Evolutionary conservation across 345 rosid species (phyloP), one percentile per base, ranked within the genome.

Genomic region (Heritiera fomes): DNA sequence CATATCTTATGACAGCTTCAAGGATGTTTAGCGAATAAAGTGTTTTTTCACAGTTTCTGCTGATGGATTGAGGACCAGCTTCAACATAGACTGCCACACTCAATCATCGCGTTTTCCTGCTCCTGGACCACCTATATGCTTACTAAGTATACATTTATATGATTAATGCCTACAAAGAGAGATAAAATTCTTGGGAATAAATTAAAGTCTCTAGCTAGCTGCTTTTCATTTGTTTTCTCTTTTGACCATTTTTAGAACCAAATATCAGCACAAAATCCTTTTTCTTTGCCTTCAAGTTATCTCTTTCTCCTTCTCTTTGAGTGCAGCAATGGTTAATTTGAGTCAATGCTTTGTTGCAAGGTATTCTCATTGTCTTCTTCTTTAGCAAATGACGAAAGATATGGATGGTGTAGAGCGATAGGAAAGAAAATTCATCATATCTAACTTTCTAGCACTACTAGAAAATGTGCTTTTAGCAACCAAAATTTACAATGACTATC

Each of bases 1-100:
- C 47, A 72, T 53, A 17, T 63, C 79, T 1, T n/a, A 32, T 62
- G 56, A 78, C 69, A 64, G 49, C 78, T 62, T 65, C 60, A 43
- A 73, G 40, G 45, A 20, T 9, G 68, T 34, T 62, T 45, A 50
- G 12, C 32, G 61, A 72, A 60, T 38, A 71, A 45, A 41, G 47
- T 65, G 2, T 34, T 34, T 59, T 75, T 76, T 61, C 65, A 43
- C 12, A 75, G 38, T 20, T 62, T 9, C 40, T 47, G 20, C 46
- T 64, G 43, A 34, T 64, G 45, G 20, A 15, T 64, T 14, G 69
- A 64, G 69, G 69, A 63, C 43, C 67, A 64, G 46, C 69, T 34
- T 34, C 38, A 34, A 34, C 38, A 34, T 14, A 32, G 20, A 32
- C 45, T 62, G 67, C 8, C 18, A 62, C 67, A 62, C 18, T 32